Evolutionary conservation across 176 grass and related monocot species (phyloP).

Genomic region (Carex cristatella): DNA sequence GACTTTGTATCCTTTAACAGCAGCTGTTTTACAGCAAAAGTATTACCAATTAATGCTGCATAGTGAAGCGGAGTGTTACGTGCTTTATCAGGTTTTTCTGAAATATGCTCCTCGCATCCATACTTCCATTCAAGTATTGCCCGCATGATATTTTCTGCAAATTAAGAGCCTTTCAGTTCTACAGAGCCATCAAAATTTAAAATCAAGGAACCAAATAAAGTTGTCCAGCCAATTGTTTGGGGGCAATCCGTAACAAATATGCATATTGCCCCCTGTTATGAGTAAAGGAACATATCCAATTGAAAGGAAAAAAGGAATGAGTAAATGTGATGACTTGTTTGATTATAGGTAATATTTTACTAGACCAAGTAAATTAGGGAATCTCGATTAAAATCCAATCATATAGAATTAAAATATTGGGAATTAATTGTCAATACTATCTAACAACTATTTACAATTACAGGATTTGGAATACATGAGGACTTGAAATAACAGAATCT

Average conservation of each 20-base stretch:
- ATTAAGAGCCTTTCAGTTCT: too few species aligned
- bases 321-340: slow-evolving; percentile 10
- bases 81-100: background rate
- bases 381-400: background rate
- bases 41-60: background rate
- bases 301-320: slow-evolving; percentile 6
- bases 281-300: slow-evolving; percentile 12
- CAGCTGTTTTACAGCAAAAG: background rate
- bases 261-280: slow-evolving; percentile 14
- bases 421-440: too few species aligned
- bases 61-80: background rate
- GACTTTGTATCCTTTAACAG: background rate
- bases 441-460: too few species aligned
- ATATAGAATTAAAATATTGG: background rate
- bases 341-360: slow-evolving; percentile 45
- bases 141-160: too few species aligned
- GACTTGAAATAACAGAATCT: too few species aligned
- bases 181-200: too few species aligned
- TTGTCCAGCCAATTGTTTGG: too few species aligned
- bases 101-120: background rate
- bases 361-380: slow-evolving; percentile 30
- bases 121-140: background rate
- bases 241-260: too few species aligned
- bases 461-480: too few species aligned
- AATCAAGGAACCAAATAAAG: too few species aligned